phyloP scores from a whole-genome alignment of 768 basidiomycete species.

The Lentinula detonsa region DNA sequence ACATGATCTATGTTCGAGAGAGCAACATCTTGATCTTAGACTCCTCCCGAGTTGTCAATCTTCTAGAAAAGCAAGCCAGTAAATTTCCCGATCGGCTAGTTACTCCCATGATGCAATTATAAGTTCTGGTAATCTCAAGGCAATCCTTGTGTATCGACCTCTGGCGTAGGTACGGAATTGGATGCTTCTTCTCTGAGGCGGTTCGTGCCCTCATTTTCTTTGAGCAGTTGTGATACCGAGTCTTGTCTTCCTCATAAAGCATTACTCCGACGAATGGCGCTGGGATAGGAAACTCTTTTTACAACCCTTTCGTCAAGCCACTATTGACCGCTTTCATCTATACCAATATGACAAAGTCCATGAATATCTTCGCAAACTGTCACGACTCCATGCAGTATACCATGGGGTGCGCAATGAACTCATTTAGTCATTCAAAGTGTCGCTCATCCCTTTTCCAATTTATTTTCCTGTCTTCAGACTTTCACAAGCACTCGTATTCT shows the following conservation, averaged over 20 bases:
- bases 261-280: not conserved
- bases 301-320: too few species aligned
- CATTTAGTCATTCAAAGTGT: too few species aligned
- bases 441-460: not conserved
- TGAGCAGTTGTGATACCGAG: not conserved
- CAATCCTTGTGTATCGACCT: not conserved
- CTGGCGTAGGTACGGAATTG: not conserved
- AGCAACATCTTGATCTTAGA: constrained; percentile 25
- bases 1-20: not conserved
- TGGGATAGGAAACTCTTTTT: not conserved
- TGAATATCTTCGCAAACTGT: not conserved
- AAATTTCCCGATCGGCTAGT: constrained; percentile 24
- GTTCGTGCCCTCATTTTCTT: not conserved
- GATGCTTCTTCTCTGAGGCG: not conserved
- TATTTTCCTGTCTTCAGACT: not conserved
- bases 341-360: not conserved
- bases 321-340: too few species aligned
- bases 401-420: not conserved
- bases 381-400: not conserved
- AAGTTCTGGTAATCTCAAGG: not conserved
- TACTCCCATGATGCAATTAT: constrained; percentile 1
- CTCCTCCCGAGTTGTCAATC: constrained; percentile 21
- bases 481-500: constrained; percentile 23
- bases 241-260: not conserved
- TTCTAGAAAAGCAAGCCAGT: constrained; percentile 28